Evolutionary conservation across 2,329 filamentous ascomycete species (phyloP), one percentile per base, ranked within the genome.

Genomic region (Cercospora canescens): DNA sequence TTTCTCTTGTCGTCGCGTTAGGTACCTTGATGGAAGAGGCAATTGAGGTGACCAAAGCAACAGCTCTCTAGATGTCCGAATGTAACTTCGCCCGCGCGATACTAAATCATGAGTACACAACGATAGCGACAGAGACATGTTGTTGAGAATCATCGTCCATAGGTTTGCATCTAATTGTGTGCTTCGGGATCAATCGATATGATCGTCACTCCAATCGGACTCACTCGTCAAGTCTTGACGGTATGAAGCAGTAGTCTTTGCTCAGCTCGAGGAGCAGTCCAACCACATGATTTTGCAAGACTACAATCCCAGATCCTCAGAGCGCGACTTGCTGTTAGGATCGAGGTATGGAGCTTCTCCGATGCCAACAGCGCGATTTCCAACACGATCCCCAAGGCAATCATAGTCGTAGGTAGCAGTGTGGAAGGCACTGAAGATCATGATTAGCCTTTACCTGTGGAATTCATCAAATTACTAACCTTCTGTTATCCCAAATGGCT

Each of bases 401-500:
- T 82, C 81, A 52, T 89, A 90, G 69, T 91, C 89, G 68, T 86
- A 88, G 0, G 87, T 90, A 0, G 87, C 87, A 39, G 83, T 84
- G 70, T 89, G 87, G 75, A 85, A 88, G 1, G 79, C 83, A 61
- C 83, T 84, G 5, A 14, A 86, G 78, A 66, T 90, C 90, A 72
- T 11, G 18, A 90, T 88, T 88, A 88, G 91, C 69, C 90, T 87
- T 1, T 87, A 84, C 56, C 12, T 24, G n/a, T 30, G 18, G 16
- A n/a, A 18, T n/a, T 34, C 4, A 9, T 21, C 14, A 55, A 39
- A 1, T 41, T 58, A 21, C 37, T 7, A 26, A 57, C 48, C 32
- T 62, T 6, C 86, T 78, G 66, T 91, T 91, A 73, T 91, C 88
- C 88, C 88, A 91, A 68, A 91, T 88, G 79, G 80, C 72, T 56